Conservation (phyloP, 345 rosid species). For the Sonneratia alba region DNA sequence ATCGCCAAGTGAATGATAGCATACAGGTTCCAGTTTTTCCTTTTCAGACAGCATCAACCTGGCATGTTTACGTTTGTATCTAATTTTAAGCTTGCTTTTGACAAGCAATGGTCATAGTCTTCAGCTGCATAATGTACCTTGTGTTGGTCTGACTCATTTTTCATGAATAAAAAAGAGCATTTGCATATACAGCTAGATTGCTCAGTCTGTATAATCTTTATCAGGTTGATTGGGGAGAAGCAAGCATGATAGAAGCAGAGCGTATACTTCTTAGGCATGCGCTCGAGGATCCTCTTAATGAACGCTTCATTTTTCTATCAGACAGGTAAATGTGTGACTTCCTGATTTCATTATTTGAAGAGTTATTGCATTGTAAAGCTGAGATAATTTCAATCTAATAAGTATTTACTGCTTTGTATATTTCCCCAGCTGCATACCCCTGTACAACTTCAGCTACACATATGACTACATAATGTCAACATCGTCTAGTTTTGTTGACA, state of each 20-base stretch:
- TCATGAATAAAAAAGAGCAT: not conserved
- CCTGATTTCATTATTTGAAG: not conserved
- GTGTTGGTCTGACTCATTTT: not conserved
- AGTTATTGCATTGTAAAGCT: not conserved
- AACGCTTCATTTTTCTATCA: conserved; percentile 86
- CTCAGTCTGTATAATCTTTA: conserved; percentile 3
- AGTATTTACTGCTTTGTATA: conserved; percentile 26
- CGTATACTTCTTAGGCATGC: conserved; percentile 89
- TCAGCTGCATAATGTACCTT: not conserved
- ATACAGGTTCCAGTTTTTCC: conserved; percentile 46
- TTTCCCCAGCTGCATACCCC: conserved; percentile 91
- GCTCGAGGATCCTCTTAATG: conserved; percentile 57
- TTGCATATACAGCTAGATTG: not conserved
- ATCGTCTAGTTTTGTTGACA: conserved; percentile 86
- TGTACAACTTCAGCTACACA: conserved; percentile 86
- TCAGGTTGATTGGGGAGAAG: conserved; percentile 97
- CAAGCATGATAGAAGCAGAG: conserved; percentile 94
- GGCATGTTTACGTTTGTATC: not conserved
- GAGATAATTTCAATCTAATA: conserved; percentile 19
- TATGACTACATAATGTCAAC: conserved; percentile 88
- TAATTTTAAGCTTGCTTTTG: not conserved
- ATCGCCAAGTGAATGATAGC: conserved; percentile 85
- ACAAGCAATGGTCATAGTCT: not conserved
- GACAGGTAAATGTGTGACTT: conserved; percentile 44
- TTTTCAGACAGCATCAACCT: not conserved